Evolutionary conservation across 129 eudicot genomes (phyloP).

Genomic region (Oenanthe sinensis): DNA sequence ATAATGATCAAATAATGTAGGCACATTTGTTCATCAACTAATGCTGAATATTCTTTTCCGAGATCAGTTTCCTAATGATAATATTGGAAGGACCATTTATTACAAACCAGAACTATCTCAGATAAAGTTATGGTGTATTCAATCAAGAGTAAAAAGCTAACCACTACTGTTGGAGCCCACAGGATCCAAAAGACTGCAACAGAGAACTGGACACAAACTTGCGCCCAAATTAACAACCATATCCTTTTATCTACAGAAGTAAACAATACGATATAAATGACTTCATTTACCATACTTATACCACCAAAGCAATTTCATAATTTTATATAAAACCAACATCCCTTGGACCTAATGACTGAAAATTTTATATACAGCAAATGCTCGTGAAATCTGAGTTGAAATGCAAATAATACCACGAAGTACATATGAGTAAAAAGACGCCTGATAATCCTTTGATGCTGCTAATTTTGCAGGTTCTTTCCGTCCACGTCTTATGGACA

Average conservation of each 20-base stretch:
- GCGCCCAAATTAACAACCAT: constrained; percentile 77
- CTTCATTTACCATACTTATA: constrained; percentile 6
- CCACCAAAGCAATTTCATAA: background rate
- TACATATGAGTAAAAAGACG: constrained; percentile 32
- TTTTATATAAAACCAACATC: background rate
- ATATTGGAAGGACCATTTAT: background rate
- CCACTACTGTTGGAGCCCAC: constrained; percentile 96
- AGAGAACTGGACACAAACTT: constrained; percentile 71
- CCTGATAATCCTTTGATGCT: constrained; percentile 45
- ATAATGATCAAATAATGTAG: background rate
- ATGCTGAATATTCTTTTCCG: background rate
- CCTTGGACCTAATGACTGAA: background rate
- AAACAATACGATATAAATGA: background rate
- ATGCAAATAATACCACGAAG: constrained; percentile 38
- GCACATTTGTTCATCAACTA: background rate
- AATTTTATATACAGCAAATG: background rate
- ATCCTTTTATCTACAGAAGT: constrained; percentile 70
- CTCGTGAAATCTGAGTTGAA: background rate
- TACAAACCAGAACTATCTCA: constrained; percentile 4
- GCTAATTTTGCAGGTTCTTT: constrained; percentile 41
- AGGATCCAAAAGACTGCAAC: constrained; percentile 74
- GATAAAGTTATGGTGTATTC: background rate
- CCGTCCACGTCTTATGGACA: constrained; percentile 40
- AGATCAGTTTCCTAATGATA: background rate
- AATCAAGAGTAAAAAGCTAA: constrained; percentile 21